Conservation (phyloP, 441 rosid genomes). For the Gossypium trilobum region DNA sequence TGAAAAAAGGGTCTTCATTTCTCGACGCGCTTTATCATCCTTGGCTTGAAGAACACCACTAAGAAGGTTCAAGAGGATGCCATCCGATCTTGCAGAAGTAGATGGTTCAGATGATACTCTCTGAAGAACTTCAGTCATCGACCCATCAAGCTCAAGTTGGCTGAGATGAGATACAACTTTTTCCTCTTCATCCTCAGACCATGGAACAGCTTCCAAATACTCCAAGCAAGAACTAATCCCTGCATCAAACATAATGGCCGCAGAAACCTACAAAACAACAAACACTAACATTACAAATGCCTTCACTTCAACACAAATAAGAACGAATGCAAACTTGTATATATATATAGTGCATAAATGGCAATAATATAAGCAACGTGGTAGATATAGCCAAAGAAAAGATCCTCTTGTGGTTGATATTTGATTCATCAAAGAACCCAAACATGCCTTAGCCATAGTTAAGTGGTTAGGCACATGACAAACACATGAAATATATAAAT, state of each 20-base stretch:
- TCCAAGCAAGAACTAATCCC: conserved; percentile 68
- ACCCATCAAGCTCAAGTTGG: conserved; percentile 57
- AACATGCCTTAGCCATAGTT: not conserved
- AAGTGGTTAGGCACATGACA: not conserved
- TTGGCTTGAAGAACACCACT: conserved; percentile 66
- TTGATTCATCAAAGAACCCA: no score
- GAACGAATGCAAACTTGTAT: not conserved
- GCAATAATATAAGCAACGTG: not conserved
- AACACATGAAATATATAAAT: not conserved
- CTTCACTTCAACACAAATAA: not conserved
- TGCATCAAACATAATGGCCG: conserved; percentile 57
- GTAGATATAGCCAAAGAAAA: no score
- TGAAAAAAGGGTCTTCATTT: conserved; percentile 66
- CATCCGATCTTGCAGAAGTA: conserved; percentile 47
- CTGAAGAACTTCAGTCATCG: conserved; percentile 48
- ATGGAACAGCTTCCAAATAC: conserved; percentile 86
- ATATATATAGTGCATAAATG: not conserved
- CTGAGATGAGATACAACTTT: conserved; percentile 44
- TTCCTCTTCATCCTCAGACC: conserved; percentile 81
- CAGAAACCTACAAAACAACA: conserved; percentile 48
- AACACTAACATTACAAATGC: conserved; percentile 1
- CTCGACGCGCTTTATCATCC: conserved; percentile 84
- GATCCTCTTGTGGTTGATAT: no score
- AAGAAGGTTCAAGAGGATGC: conserved; percentile 54
- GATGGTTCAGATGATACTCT: conserved; percentile 60